Evolutionary conservation across 23 red algal species (phyloP).

Genomic region (Agarophyton chilense): DNA sequence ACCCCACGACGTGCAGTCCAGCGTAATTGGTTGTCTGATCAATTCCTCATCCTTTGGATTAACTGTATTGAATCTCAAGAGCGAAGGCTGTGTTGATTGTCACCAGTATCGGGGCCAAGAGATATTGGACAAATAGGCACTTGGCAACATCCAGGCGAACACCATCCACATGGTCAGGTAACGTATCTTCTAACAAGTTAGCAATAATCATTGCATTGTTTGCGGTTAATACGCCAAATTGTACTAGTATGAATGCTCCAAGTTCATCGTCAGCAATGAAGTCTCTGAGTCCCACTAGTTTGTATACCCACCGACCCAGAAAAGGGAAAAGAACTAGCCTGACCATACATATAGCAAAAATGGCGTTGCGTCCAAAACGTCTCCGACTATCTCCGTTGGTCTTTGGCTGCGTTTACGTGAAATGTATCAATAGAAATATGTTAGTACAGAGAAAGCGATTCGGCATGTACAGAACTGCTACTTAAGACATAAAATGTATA

Average conservation of each 20-base stretch:
- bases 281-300: not conserved
- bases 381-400: not conserved
- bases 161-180: not conserved
- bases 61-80: constrained; percentile 1
- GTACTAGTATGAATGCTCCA: not conserved
- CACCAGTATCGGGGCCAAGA: not conserved
- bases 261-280: constrained; percentile 1
- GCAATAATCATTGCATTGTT: constrained; percentile 29
- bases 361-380: not conserved
- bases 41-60: too few relatives aligned
- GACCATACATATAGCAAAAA: not conserved
- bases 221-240: constrained; percentile 5
- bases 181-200: not conserved
- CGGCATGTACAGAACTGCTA: not conserved
- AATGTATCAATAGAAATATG: not conserved
- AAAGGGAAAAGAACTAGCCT: constrained; percentile 1
- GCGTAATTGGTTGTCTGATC: too few relatives aligned
- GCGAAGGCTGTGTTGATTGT: constrained; percentile 15
- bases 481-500: not conserved
- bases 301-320: not conserved
- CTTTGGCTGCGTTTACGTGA: not conserved
- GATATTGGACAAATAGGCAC: constrained; percentile 21
- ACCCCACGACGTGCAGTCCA: too few relatives aligned
- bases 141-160: not conserved
- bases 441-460: not conserved